Evolutionary conservation across 2,329 filamentous ascomycete genomes (phyloP), one percentile per base, ranked within the genome.

Genomic region (Fusarium acutatum): DNA sequence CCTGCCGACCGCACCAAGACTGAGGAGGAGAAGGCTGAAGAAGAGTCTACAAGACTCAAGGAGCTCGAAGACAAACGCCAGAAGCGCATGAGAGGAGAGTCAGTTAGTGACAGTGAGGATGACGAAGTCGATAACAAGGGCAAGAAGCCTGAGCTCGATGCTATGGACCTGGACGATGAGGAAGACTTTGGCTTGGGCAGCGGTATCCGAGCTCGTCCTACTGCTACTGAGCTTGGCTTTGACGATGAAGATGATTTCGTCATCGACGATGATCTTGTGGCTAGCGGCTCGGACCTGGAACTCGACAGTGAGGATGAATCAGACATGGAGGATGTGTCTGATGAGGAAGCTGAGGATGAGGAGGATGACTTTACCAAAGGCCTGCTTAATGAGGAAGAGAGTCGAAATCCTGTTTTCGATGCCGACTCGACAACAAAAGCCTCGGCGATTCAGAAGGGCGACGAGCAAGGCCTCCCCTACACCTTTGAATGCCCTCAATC

Each of bases 161-260:
- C 81, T 12, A 80, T 82, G 57, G 80, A 79, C 18, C 76, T 80
- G 17, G 78, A 82, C 6, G 79, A 85, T 9, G 85, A 89, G 41
- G 87, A 88, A 37, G 86, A 88, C 63, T 93, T 89, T 79, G 88
- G 88, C 6, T 83, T 92, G 22, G 90, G 90, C 38, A 80, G 82
- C 54, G 90, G 90, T 47, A 89, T 92, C 72, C 88, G 85, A 76
- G 83, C 85, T 60, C 85, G 86, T 30, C 86, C 86, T 37, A 90
- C 89, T 13, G 88, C 87, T 7, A 86, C 88, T 17, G 88, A 92
- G 65, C 81, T 95, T 24, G 93, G 91, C 11, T 92, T 97, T 38
- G 95, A 97, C 73, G 96, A 98, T 75, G 96, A 98, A 80, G 96
- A 98, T 77, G 94, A 98, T 76, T 98, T 98, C 77, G 81, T 96